Percentiles rank a stretch among this genome's conserved stretches.
These are phyloP conservation scores for Cladorrhinum sp. DNA, from an alignment of 2,329 filamentous ascomycete genomes.

Conservation along the genomic window DNA sequence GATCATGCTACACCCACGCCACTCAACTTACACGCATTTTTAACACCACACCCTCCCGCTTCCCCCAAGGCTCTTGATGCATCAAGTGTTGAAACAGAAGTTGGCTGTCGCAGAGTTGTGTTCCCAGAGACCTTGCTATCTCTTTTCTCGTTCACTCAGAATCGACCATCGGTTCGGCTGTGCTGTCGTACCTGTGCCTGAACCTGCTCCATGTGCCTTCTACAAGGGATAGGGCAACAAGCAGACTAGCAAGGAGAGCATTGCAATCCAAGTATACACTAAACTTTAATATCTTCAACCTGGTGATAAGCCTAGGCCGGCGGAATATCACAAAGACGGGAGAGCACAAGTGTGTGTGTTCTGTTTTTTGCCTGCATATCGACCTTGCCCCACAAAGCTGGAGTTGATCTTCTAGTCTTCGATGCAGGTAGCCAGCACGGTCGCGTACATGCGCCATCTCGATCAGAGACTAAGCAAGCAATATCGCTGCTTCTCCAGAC, in stretches of 20 bases:
- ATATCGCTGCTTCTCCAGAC: slow-evolving; percentile 6
- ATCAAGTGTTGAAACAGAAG: neutral
- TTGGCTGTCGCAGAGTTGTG: neutral
- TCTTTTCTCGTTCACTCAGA: neutral
- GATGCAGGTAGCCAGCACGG: slow-evolving; percentile 8
- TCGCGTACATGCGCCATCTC: slow-evolving; percentile 15
- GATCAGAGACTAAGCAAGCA: slow-evolving; percentile 12
- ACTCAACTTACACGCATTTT: neutral
- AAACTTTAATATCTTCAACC: slow-evolving; percentile 12
- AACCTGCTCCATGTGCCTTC: neutral
- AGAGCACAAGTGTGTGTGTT: neutral
- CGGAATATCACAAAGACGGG: neutral
- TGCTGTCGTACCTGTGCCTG: slow-evolving; percentile 4
- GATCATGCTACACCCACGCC: neutral
- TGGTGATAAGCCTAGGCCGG: slow-evolving; percentile 11
- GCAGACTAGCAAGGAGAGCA: neutral
- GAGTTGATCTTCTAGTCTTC: slow-evolving; percentile 3
- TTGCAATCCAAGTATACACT: slow-evolving; percentile 7
- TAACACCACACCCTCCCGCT: neutral
- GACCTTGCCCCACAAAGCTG: neutral
- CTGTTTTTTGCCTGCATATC: neutral
- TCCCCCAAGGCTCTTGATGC: neutral
- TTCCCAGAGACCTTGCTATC: neutral
- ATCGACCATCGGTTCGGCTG: slow-evolving; percentile 5
- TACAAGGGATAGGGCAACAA: neutral